Evolutionary conservation across 2,329 filamentous ascomycete species (phyloP), one percentile per base, ranked within the genome.

Genomic region (Cordyceps cicadae): DNA sequence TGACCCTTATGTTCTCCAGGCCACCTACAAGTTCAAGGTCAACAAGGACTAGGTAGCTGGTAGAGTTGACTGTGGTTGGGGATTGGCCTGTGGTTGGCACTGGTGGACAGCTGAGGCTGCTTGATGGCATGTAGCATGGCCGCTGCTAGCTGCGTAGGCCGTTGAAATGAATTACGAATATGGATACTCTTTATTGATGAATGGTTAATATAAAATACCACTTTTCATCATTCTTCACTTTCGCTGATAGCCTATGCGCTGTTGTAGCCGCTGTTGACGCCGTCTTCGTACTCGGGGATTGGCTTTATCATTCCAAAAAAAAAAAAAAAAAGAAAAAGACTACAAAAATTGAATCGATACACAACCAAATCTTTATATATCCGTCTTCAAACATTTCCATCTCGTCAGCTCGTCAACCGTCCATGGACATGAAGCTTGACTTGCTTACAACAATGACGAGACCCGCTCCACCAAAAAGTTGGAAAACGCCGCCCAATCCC

Each of bases 1-100:
- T 59, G 80, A 81, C 63, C 82, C 83, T 3, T 87, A 84, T 68
- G 79, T 84, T n/a, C 73, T 87, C 64, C 78, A 84, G 73, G 84
- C 84, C 4, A 82, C 77, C 65, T 87, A 87, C 69, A 72, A 73
- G 59, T 88, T 88, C 67, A 82, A 78, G 66, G 73, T 84, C 63
- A 76, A 80, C 66, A 66, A 64, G 54, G 24, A 55, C 32, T 21
- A 62, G 51, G 41, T 24, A 37, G 34, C 34, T 12, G 34, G 3
- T 2, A n/a, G 21, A 43, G 37, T 54, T 9, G 21, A 45, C 5
- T 19, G 39, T 19, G 17, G 43, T 19, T 21, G 39, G 39, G 37
- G 57, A 59, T 4, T 39, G 50, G 48, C 8, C 3, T 34, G 50
- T 29, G 49, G 41, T 8, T n/a, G 46, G 52, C 58, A 15, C 21